Evolutionary conservation across 805 yeast genomes (phyloP).

Genomic region (Candida ipomoeae): DNA sequence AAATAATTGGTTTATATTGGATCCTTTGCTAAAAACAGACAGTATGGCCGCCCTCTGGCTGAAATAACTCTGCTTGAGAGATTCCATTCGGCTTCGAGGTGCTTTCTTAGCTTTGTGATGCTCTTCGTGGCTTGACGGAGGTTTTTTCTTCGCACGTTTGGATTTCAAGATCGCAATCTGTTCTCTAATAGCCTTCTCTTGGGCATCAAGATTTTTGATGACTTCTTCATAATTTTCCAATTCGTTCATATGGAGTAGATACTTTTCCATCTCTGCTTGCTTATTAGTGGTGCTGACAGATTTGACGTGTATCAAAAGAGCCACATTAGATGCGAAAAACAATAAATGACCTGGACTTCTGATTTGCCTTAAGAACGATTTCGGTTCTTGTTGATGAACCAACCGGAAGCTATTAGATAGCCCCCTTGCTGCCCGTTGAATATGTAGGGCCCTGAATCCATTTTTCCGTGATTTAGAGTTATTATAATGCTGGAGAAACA

Average conservation of each 20-base stretch:
- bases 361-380: constrained; percentile 10
- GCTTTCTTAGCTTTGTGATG: neutral
- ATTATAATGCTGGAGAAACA: neutral
- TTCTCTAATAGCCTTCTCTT: constrained; percentile 9
- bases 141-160: neutral
- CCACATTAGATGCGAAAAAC: constrained; percentile 17
- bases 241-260: constrained; percentile 11
- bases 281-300: constrained; percentile 10
- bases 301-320: constrained; percentile 15
- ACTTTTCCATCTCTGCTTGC: constrained; percentile 7
- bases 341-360: constrained; percentile 17
- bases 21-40: neutral
- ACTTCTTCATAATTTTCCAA: constrained; percentile 14
- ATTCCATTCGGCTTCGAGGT: neutral
- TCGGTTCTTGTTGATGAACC: constrained; percentile 11
- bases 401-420: constrained; percentile 7
- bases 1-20: constrained; percentile 1
- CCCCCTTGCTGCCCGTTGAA: constrained; percentile 7
- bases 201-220: constrained; percentile 13
- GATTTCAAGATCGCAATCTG: constrained; percentile 10
- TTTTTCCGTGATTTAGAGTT: neutral
- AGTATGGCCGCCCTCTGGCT: constrained; percentile 1
- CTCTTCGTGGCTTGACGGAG: neutral
- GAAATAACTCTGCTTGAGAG: neutral
- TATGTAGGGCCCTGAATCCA: constrained; percentile 8